A percentile compares a stretch with the other conserved stretches of the same genome.
Conservation (phyloP, 441 rosid genomes). For the Pelargonium hybrid region DNA sequence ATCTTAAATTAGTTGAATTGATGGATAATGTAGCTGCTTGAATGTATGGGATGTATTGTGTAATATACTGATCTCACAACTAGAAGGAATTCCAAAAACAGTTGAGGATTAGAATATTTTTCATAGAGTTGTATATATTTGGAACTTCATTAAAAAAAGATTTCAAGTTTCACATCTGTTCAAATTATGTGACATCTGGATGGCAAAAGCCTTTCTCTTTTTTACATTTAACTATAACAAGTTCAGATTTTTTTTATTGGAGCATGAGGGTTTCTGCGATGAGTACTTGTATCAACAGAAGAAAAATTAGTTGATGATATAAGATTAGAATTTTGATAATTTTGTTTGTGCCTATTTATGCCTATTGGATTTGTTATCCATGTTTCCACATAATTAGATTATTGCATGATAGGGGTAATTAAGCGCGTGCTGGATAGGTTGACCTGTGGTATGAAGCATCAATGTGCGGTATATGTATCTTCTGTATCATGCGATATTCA, state of each 20-base stretch:
- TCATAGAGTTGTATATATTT: background rate
- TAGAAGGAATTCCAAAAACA: background rate
- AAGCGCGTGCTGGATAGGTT: background rate
- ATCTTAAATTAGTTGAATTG: conserved; percentile 6
- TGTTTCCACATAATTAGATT: conserved; percentile 3
- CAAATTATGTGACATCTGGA: background rate
- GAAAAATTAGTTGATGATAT: background rate
- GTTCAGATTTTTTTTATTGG: background rate
- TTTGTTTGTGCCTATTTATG: background rate
- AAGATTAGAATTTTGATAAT: background rate
- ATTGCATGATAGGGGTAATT: background rate
- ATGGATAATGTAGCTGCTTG: conserved; percentile 10
- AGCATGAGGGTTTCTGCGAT: background rate
- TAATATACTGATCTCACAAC: conserved; percentile 10
- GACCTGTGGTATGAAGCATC: background rate
- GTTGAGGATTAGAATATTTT: background rate
- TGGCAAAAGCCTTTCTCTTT: background rate
- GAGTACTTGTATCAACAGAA: background rate
- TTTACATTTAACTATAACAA: background rate
- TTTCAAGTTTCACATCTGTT: too few relatives aligned
- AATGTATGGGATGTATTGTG: conserved; percentile 15
- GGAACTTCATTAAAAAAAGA: background rate
- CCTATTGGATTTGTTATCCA: background rate
- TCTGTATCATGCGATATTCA: background rate
- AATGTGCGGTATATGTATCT: background rate